Percentiles rank a stretch among this genome's conserved stretches.
Evolutionary conservation across 2,329 filamentous ascomycete species (phyloP).

Genomic region (Colletotrichum agaves): DNA sequence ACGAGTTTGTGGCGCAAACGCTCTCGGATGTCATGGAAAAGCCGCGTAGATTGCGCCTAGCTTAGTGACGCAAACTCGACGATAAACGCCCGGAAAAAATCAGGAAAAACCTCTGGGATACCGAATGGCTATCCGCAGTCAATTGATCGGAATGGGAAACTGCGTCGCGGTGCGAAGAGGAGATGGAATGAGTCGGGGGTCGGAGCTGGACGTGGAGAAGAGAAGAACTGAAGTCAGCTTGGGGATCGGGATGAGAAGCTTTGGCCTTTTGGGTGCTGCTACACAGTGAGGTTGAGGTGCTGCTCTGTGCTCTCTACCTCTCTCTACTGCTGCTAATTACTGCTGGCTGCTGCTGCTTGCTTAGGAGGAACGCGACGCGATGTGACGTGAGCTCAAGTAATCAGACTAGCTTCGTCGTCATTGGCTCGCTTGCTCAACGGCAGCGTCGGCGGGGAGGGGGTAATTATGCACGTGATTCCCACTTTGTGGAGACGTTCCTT

Average conservation of each 20-base stretch:
- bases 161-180: not conserved
- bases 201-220: not conserved
- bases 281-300: too few relatives aligned
- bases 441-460: not conserved
- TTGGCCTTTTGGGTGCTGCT: slow-evolving; percentile 18
- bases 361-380: not conserved
- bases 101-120: not conserved
- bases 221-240: slow-evolving; percentile 11
- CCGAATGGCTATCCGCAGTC: not conserved
- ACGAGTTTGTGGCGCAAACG: slow-evolving; percentile 3
- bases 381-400: not conserved
- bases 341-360: too few relatives aligned
- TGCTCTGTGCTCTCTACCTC: not conserved
- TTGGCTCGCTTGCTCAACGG: slow-evolving; percentile 7
- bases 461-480: slow-evolving; percentile 8
- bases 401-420: fast-evolving
- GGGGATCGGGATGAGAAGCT: slow-evolving; percentile 21
- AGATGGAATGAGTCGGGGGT: slow-evolving; percentile 1
- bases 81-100: too few relatives aligned
- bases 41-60: slow-evolving; percentile 14
- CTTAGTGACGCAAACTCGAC: not conserved
- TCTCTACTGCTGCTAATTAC: not conserved
- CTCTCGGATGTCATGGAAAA: slow-evolving; percentile 13
- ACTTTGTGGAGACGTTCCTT: slow-evolving; percentile 5
- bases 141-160: slow-evolving; percentile 1